Evolutionary conservation across 2,329 filamentous ascomycete genomes (phyloP), one percentile per base, ranked within the genome.

Genomic region (Sarocladium kiliense): DNA sequence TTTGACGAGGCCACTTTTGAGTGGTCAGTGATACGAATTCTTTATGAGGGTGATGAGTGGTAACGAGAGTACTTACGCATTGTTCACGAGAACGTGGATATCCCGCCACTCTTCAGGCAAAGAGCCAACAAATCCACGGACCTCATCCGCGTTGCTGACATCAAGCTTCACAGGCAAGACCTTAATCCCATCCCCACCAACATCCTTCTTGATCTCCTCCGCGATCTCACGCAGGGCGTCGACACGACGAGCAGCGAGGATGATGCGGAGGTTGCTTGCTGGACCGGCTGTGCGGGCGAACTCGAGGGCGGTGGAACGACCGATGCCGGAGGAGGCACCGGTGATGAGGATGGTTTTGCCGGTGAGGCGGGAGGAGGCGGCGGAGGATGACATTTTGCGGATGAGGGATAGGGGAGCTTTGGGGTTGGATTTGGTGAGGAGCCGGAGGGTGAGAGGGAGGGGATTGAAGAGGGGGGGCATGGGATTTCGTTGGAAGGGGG

Each of bases 261-360:
- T 85, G 53, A 99, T 79, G 68, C 88, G 91, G 61, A 97, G 78
- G 68, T 88, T 81, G 66, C 86, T 79, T 55, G 85, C 80, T 7
- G 91, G 91, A n/a, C 47, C 47, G 21, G 88, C 82, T 2, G 92
- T 93, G 56, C 90, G 85, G 25, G 94, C 94, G 67, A 97, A 99
- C 71, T 97, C 94, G 61, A 94, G 77, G n/a, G 93, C 94, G 18
- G 82, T 87, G 63, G 81, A 84, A 55, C 81, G 83, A 23, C 94
- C 94, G 71, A 99, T 97, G 59, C 94, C 94, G 19, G 91, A 95
- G 3, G 88, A 94, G 30, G 94, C 94, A 56, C 94, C 94, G 4
- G 94, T 97, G 60, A 99, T 82, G 56, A 97, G 73, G 57, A 97
- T 78, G 3, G 91, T 97, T 77, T 97, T 97, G 81, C 91, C 91